Base-by-base conservation (phyloP, 2,329 filamentous ascomycete species). In the Paradendryphiella salina region DNA sequence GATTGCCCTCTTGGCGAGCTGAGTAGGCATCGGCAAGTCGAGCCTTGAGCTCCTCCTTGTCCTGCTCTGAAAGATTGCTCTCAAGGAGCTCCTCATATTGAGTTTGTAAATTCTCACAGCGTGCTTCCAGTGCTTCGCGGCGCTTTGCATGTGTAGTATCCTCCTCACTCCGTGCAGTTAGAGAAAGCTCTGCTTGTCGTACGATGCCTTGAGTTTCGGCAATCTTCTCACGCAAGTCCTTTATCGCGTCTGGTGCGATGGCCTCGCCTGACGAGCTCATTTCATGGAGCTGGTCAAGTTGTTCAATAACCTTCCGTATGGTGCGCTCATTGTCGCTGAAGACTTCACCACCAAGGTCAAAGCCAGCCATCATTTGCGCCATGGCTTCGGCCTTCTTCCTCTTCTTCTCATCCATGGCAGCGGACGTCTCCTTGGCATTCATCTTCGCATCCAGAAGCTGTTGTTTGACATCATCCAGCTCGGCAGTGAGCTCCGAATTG, bases 331-430 rank as follows among this genome's bases (percentile, higher is more conserved):
- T 96, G 51, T 94, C 89, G 61, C 91, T 96, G 73, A 97, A 96
- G 26, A 95, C 86, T 50, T 96, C 92, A 40, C 88, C 87, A 36
- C 91, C 93, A 28, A 99, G 83, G 67, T 99, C 93, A 66, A 99
- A 97, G 3, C 93, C 91, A 52, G 94, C 94, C 93, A 99, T 96
- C 94, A 99, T 99, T 82, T 96, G 89, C 35, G 94, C 94, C 94
- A 99, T 99, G 76, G 95, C 94, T 77, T 99, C 94, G 0, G 92
- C 90, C 82, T 99, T 99, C 78, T 91, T 92, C 80, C 91, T 93
- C 76, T 97, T 95, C 81, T 99, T 99, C 76, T 97, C 94, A 64
- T 97, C 93, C 15, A 95, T 78, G 13, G 90, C 87, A 7, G 91
- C 91, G 36, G 85, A 91, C 1, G 89, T 93, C 76, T 97, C 94